Base-by-base conservation (phyloP, 164 flowering plant genomes). In the Cinnamomum micranthum region DNA sequence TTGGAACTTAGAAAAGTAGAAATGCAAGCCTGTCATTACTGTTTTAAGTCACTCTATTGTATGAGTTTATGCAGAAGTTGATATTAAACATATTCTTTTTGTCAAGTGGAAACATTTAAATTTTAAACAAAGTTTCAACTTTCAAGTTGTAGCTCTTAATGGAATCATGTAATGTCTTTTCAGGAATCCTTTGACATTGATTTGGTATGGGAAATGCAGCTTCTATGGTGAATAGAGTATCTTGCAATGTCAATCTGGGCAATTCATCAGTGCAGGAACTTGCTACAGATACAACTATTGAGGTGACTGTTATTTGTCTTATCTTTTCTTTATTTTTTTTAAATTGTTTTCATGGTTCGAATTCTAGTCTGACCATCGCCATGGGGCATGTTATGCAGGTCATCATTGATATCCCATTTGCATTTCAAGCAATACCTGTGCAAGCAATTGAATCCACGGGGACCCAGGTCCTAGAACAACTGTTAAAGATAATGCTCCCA, bases 141-240 rank as follows among this genome's bases (percentile, higher is more conserved):
- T 31, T 66, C n/a, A 67, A 31, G 69, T 67, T 3, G 41, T 50
- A 69, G 52, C 55, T 50, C 82, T 79, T 71, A 83, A 81, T 78
- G 73, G 66, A 68, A 76, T 60, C 35, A 71, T 75, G 77, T 65
- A 83, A 81, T 85, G 76, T 77, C 77, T 82, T 84, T 87, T 84
- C 88, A 86, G 92, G 92, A 92, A 65, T 84, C 77, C 79, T 79
- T 88, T 88, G 91, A 89, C 88, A 85, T 72, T 90, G 88, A 82
- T 89, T 88, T 92, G 83, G 78, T 89, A 70, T 92, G 86, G 91
- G 86, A 86, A 77, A 88, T 90, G 93, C 97, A 95, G 98, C 98
- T 92, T 88, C 86, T 50, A 95, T 95, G 98, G 94, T 86, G 89
- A 95, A 95, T 77, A 83, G 59, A 51, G 85, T 95, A 74, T 91